Evolutionary conservation across 305 asterid species (phyloP), one percentile per base, ranked within the genome.

Genomic region (Rubia occidens): DNA sequence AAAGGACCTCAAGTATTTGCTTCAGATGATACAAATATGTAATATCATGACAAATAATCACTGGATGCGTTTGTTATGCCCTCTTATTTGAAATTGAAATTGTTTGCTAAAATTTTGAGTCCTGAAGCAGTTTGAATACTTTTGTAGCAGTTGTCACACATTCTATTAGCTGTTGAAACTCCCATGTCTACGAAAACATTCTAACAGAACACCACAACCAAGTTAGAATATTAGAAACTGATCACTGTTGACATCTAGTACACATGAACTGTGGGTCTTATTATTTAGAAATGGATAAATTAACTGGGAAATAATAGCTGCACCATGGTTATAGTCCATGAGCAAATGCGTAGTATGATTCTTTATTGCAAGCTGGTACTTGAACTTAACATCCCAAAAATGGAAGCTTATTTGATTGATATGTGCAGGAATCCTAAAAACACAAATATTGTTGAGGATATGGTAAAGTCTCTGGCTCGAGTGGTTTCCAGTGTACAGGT

Each of bases 401-500:
- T 53, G 45, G 8, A 66, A 8, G 42, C 49, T 63, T 62, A 63
- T 60, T 55, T 71, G 58, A 49, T 75, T 72, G 51, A 65, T 84
- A 65, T 75, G 80, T 74, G 75, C 86, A 94, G 98, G 91, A 78
- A 90, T 80, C 96, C 96, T 35, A 89, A 88, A 77, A 94, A 94
- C 86, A 87, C 98, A 77, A 90, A 88, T 82, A 84, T 94, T 68
- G 95, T 90, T 69, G 95, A 87, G 83, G 92, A 84, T 79, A 87
- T 87, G 88, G 96, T 94, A 61, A 90, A 90, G 81, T 88, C 97
- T 74, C 95, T 94, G 80, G 97, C 97, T 76, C 90, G 95, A 71
- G 94, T 94, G 69, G 96, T 94, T 80, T 86, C 91, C 68, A 87
- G 82, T 72, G 95, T 88, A 69, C 96, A 90, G 95, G 98, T 94